phyloP scores from a whole-genome alignment of 2,329 filamentous ascomycete species.

The Macrophomina phaseolina region DNA sequence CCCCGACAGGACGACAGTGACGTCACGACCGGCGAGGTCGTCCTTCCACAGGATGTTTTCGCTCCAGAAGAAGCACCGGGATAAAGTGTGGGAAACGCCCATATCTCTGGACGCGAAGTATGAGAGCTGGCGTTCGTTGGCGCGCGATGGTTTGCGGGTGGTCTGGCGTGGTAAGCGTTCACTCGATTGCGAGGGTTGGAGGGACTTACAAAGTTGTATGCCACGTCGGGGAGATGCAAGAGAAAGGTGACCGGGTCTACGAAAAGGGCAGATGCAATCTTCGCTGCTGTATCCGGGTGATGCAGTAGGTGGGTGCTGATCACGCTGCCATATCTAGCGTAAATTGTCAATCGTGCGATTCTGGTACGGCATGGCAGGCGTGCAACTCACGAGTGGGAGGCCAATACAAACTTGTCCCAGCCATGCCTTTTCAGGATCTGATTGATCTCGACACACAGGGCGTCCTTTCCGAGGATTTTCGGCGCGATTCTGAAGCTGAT shows the following conservation, averaged over 20 bases:
- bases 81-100: conserved; percentile 68
- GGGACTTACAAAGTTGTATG: conserved; percentile 69
- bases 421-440: conserved; percentile 63
- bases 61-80: conserved; percentile 73
- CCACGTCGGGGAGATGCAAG: conserved; percentile 71
- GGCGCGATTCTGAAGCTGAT: conserved; percentile 67
- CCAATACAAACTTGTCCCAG: conserved; percentile 65
- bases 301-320: conserved; percentile 67
- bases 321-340: conserved; percentile 1
- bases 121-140: conserved; percentile 74
- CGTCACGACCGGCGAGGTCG: conserved; percentile 55
- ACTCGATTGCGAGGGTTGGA: conserved; percentile 34
- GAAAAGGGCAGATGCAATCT: conserved; percentile 58
- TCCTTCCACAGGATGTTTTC: conserved; percentile 75
- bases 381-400: conserved; percentile 61
- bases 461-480: conserved; percentile 56
- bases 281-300: conserved; percentile 49
- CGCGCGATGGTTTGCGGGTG: conserved; percentile 41
- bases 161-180: conserved; percentile 34
- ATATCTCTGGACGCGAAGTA: conserved; percentile 74
- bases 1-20: conserved; percentile 65
- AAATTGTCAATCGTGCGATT: neutral
- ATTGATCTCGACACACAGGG: conserved; percentile 63
- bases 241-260: conserved; percentile 71
- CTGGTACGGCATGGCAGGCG: conserved; percentile 52